Conservation (phyloP, 2,329 filamentous ascomycete genomes). For the Alternaria triticimaculans region DNA sequence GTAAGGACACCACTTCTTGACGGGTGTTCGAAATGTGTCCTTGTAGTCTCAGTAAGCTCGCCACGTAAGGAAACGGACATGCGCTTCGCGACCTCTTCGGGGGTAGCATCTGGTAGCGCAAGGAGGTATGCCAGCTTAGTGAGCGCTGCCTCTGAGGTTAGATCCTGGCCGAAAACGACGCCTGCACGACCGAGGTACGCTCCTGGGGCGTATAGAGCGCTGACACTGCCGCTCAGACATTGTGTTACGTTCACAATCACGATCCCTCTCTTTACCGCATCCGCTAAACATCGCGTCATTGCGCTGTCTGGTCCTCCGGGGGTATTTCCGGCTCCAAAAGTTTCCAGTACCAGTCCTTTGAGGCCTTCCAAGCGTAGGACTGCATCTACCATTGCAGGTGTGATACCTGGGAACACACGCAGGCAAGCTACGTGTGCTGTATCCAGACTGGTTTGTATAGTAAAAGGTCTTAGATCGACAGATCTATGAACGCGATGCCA, state of each 20-base stretch:
- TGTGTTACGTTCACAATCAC: constrained; percentile 92
- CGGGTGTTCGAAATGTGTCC: constrained; percentile 79
- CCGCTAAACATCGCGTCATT: constrained; percentile 77
- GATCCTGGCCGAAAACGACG: constrained; percentile 86
- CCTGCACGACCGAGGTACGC: constrained; percentile 80
- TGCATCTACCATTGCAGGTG: constrained; percentile 89
- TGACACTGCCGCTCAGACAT: constrained; percentile 65
- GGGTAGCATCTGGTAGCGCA: constrained; percentile 68
- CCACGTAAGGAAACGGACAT: constrained; percentile 82
- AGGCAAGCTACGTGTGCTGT: constrained; percentile 90
- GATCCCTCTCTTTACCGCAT: constrained; percentile 79
- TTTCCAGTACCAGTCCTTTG: constrained; percentile 84
- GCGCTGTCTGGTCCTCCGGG: constrained; percentile 81
- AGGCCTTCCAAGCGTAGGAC: constrained; percentile 79
- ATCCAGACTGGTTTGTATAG: constrained; percentile 75
- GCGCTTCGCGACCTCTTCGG: constrained; percentile 68
- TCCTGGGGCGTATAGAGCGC: constrained; percentile 51
- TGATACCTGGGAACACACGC: constrained; percentile 90
- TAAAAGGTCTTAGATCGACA: constrained; percentile 75
- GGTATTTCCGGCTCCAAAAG: constrained; percentile 91
- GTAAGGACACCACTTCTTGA: constrained; percentile 62
- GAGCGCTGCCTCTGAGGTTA: constrained; percentile 88
- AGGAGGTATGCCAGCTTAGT: constrained; percentile 90
- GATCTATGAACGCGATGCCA: constrained; percentile 81
- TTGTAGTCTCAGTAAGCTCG: constrained; percentile 79